Percentiles rank a stretch among this genome's conserved stretches.
These are phyloP conservation scores for Closterium sp. DNA, from an alignment of 139 green algal genomes.

Conservation along the genomic window DNA sequence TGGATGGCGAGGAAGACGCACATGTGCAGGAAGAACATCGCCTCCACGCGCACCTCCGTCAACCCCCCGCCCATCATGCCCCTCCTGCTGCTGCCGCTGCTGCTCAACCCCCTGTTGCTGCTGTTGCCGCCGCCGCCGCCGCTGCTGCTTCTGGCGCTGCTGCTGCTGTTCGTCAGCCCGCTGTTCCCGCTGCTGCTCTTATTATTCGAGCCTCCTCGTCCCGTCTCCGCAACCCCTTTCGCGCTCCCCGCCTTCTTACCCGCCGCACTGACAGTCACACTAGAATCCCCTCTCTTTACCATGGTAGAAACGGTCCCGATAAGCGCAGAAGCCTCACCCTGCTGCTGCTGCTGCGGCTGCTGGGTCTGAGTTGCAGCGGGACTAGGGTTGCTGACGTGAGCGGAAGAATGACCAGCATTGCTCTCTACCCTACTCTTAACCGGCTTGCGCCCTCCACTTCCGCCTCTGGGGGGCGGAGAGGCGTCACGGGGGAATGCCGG, in stretches of 20 bases:
- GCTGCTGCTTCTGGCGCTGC: too few relatives aligned
- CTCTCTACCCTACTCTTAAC: not conserved
- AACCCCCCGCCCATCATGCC: not conserved
- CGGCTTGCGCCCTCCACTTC: not conserved
- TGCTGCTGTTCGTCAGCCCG: too few relatives aligned
- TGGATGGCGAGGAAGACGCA: not conserved
- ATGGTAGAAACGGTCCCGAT: not conserved
- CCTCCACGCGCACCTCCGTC: too few relatives aligned
- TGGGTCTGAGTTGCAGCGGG: not conserved
- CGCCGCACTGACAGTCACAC: not conserved
- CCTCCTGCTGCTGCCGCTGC: not conserved
- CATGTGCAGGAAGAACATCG: too few relatives aligned
- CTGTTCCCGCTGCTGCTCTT: not conserved
- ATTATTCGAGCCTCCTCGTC: not conserved
- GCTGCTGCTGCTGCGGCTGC: not conserved
- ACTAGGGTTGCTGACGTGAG: not conserved
- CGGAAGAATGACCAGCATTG: not conserved
- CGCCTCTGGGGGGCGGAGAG: not conserved
- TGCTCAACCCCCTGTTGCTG: not conserved
- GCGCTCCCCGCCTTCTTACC: not conserved
- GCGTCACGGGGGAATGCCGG: not conserved
- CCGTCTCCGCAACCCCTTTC: not conserved
- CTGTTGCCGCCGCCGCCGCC: not conserved
- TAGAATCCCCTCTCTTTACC: not conserved
- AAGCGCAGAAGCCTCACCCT: not conserved